phyloP scores from a whole-genome alignment of 2,329 filamentous ascomycete species.

The Diplodia scrobiculata region DNA sequence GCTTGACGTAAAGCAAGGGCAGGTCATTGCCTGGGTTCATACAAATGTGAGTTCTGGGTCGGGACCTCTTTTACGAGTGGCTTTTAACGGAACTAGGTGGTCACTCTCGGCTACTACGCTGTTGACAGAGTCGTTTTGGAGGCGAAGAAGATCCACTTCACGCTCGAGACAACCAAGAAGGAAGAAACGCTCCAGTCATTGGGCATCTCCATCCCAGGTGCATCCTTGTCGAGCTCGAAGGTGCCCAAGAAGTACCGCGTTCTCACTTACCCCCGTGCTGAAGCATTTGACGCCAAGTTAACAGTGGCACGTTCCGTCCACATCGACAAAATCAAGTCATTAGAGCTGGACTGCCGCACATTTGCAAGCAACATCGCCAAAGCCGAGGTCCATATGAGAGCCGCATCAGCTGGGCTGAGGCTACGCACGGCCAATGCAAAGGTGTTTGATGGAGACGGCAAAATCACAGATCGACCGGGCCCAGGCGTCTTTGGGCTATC shows the following conservation, averaged over 20 bases:
- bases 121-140: slow-evolving; percentile 71
- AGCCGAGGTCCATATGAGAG: slow-evolving; percentile 56
- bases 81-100: slow-evolving; percentile 53
- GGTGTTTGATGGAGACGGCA: slow-evolving; percentile 47
- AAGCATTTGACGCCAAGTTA: slow-evolving; percentile 69
- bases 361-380: slow-evolving; percentile 69
- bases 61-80: not conserved
- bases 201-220: slow-evolving; percentile 51
- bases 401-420: slow-evolving; percentile 62
- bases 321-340: slow-evolving; percentile 73
- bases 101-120: slow-evolving; percentile 72
- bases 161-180: slow-evolving; percentile 63
- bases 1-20: slow-evolving; percentile 58
- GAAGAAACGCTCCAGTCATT: slow-evolving; percentile 52
- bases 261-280: slow-evolving; percentile 70
- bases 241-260: slow-evolving; percentile 58
- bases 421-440: slow-evolving; percentile 57
- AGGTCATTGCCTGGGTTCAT: slow-evolving; percentile 56
- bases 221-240: slow-evolving; percentile 38
- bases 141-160: slow-evolving; percentile 64
- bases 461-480: slow-evolving; percentile 48
- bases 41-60: slow-evolving; percentile 46
- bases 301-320: slow-evolving; percentile 70
- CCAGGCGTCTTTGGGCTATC: slow-evolving; percentile 52
- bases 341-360: slow-evolving; percentile 72